Evolutionary conservation across 202 grass and related monocot genomes (phyloP).

Genomic region (Panicum hallii): DNA sequence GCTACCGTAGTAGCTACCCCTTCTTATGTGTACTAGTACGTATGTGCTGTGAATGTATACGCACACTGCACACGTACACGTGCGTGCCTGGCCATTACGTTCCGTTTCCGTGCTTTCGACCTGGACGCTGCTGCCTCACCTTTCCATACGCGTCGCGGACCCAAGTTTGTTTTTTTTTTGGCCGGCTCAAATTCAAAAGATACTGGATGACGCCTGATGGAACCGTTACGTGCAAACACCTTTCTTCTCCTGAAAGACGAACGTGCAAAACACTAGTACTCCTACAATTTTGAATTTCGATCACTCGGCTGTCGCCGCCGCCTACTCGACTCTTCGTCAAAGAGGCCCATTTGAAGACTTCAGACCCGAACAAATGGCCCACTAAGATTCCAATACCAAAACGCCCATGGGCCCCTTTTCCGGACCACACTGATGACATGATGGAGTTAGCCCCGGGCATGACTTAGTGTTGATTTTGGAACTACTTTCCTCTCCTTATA

Average conservation of each 20-base stretch:
- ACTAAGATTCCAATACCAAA: no score
- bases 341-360: neutral
- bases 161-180: no score
- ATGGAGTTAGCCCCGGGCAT: no score
- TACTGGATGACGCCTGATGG: neutral
- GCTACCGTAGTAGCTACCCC: no score
- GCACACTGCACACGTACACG: no score
- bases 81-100: neutral
- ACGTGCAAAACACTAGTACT: no score
- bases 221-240: neutral
- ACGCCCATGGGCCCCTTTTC: neutral
- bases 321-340: neutral
- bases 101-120: neutral
- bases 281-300: no score
- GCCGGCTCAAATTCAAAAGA: no score
- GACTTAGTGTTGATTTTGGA: no score
- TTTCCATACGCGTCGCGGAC: neutral
- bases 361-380: neutral
- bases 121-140: neutral
- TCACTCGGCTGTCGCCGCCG: no score
- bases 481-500: no score
- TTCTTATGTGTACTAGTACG: neutral
- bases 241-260: neutral
- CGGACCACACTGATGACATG: neutral
- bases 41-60: no score